Percentiles rank a stretch among this genome's conserved stretches.
These are phyloP conservation scores for Talaromyces borbonicus DNA, from an alignment of 495 filamentous ascomycete genomes.

Conservation along the genomic window DNA sequence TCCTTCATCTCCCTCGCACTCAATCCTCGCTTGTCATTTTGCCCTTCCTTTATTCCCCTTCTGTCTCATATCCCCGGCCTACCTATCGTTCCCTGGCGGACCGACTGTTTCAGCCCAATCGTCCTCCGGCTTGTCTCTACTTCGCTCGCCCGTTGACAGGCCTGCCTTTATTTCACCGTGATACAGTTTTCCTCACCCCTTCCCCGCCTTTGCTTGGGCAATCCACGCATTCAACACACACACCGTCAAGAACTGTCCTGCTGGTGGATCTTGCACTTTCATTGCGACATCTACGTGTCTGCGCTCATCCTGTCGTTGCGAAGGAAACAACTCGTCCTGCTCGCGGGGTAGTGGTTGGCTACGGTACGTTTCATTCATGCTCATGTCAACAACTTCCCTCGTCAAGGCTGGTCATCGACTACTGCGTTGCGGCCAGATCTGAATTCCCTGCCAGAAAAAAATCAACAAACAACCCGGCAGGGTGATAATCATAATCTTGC, in stretches of 20 bases:
- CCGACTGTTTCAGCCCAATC: conserved; percentile 19
- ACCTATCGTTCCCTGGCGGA: conserved; percentile 31
- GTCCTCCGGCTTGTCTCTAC: conserved; percentile 2
- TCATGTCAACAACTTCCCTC: not conserved
- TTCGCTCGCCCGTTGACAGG: conserved; percentile 1
- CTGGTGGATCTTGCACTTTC: conserved; percentile 5
- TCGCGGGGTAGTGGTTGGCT: conserved; percentile 4
- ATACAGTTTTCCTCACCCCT: not conserved
- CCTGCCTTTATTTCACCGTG: too few relatives aligned
- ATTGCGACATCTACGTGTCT: conserved; percentile 1
- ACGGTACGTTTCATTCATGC: conserved; percentile 4
- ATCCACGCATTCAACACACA: not conserved
- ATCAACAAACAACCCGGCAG: too few relatives aligned
- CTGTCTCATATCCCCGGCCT: not conserved
- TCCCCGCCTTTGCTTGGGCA: not conserved
- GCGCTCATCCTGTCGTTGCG: conserved; percentile 3
- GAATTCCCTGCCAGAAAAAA: too few relatives aligned
- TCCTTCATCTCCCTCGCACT: conserved; percentile 10
- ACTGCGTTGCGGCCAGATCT: too few relatives aligned
- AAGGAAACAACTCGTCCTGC: not conserved
- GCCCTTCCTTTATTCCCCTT: too few relatives aligned
- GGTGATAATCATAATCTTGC: not conserved
- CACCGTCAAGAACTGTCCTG: not conserved
- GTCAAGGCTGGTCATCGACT: not conserved
- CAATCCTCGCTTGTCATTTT: not conserved